A percentile compares a stretch with the other conserved stretches of the same genome.
Conservation (phyloP, 148 eudicot species). For the Beta vulgaris region DNA sequence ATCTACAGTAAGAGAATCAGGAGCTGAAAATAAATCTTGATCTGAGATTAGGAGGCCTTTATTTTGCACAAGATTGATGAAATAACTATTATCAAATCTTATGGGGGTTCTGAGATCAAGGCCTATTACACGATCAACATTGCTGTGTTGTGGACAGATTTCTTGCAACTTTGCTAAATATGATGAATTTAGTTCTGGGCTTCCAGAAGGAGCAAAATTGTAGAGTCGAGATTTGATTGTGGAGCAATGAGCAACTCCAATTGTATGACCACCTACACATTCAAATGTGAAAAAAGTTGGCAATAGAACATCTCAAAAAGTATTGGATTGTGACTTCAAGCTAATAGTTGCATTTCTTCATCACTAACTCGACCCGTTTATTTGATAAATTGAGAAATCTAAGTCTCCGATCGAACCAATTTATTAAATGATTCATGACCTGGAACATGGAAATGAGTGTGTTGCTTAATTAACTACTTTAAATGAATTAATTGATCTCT, state of each 20-base stretch:
- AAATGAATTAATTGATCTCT: no score
- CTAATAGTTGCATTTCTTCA: no score
- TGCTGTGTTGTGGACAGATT: neutral
- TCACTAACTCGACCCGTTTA: no score
- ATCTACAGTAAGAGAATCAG: neutral
- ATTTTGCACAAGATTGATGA: neutral
- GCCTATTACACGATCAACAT: neutral
- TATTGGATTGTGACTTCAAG: no score
- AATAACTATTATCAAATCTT: conserved; percentile 3
- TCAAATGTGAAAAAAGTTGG: no score
- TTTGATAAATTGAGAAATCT: no score
- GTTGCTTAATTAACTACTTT: no score
- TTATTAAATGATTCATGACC: no score
- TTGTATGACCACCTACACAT: neutral
- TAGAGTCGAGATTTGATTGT: neutral
- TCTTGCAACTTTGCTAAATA: neutral
- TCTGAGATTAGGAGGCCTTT: neutral
- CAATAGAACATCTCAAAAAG: no score
- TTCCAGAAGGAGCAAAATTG: neutral
- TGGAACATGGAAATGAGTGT: no score
- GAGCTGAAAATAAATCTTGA: neutral
- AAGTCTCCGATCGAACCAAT: no score
- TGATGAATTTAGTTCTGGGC: neutral
- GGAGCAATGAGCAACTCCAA: neutral
- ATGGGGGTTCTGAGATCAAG: neutral